Evolutionary conservation across 345 rosid species (phyloP), one percentile per base, ranked within the genome.

Genomic region (Hibiscus tridactylites): DNA sequence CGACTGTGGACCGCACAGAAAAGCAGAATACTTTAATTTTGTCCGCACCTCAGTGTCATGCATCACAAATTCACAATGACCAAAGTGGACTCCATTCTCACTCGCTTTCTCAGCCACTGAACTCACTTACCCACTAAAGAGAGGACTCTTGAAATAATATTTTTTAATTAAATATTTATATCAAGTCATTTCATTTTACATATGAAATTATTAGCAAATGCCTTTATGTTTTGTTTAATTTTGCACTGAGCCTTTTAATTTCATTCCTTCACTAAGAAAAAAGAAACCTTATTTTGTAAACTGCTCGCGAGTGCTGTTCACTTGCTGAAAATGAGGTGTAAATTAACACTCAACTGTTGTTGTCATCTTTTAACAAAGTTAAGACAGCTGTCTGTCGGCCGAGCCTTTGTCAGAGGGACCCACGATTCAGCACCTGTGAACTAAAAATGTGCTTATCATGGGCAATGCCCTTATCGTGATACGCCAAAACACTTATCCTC

Each of bases 321-420:
- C 70, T 59, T 50, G 62, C 73, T 24, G 16, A n/a, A 8, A 2
- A 31, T 0, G 72, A 52, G 35, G 21, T 42, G 24, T 17, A 24
- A 7, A 33, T 0, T 26, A 3, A 19, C 24, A 35, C 39, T 5
- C 57, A 72, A 65, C 70, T 17, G 53, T 77, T 71, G 56, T 31
- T 75, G 71, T 78, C 68, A 12, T 19, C 81, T 70, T 75, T 81
- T 37, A 17, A 47, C 71, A 67, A 72, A 73, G 68, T 17, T 16
- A 37, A 73, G 54, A 76, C 77, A 76, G 71, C 69, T 81, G 81
- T 76, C 69, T 81, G 81, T 76, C 65, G 50, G 57, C 13, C 10
- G 11, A 47, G 26, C 16, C 72, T 56, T 75, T 56, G 57, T 5
- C 8, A 6, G 24, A 5, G 53, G 79, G 39, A 1, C 79, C 68